A percentile compares a stretch with the other conserved stretches of the same genome.
Evolutionary conservation across 306 rosid genomes (phyloP).

Genomic region (Purshia tridentata): DNA sequence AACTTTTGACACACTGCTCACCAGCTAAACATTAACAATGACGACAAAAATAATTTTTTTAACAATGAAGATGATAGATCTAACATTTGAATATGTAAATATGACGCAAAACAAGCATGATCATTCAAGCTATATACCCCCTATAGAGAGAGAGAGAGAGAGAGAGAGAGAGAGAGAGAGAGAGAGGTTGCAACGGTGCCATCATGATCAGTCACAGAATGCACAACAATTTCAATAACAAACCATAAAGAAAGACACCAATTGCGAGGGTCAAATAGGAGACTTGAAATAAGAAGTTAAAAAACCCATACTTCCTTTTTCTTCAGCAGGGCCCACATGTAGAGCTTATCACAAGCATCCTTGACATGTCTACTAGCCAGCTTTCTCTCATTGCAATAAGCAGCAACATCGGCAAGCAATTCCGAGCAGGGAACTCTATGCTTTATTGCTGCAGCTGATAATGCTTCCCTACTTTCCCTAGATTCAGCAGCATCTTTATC

Average conservation of each 20-base stretch:
- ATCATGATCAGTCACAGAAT: not conserved
- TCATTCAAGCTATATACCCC: not conserved
- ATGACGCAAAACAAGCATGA: not conserved
- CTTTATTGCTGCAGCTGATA: slow-evolving; percentile 67
- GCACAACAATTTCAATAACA: not conserved
- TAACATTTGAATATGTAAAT: not conserved
- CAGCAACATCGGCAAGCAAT: slow-evolving; percentile 56
- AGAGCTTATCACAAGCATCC: slow-evolving; percentile 81
- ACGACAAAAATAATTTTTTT: not conserved
- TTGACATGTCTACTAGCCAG: slow-evolving; percentile 65
- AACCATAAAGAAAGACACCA: not conserved
- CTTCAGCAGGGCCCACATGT: slow-evolving; percentile 74
- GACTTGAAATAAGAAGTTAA: not conserved
- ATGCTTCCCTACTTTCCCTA: slow-evolving; percentile 53
- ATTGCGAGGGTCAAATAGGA: not conserved
- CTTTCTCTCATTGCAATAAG: slow-evolving; percentile 74
- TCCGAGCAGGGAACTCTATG: slow-evolving; percentile 54
- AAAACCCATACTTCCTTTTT: slow-evolving; percentile 54
- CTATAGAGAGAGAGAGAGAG: no score
- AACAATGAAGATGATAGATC: no score
- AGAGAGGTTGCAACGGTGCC: not conserved
- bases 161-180: no score
- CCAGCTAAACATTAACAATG: not conserved
- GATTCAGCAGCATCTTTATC: slow-evolving; percentile 72
- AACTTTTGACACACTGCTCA: not conserved